Evolutionary conservation across 2,329 filamentous ascomycete species (phyloP).

Genomic region (Fusarium nanum): DNA sequence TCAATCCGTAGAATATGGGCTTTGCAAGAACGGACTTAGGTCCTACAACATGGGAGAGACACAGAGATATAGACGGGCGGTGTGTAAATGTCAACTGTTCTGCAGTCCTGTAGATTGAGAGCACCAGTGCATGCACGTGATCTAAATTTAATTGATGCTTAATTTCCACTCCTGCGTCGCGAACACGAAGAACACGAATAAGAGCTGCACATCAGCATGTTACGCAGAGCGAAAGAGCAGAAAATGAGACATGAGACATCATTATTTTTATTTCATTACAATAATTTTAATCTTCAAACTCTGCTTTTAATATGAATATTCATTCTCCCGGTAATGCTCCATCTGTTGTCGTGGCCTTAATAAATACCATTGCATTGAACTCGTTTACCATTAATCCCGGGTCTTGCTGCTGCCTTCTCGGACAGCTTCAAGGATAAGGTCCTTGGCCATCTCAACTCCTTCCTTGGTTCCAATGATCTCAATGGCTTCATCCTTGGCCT

Average conservation of each 20-base stretch:
- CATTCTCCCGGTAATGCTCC: slow-evolving; percentile 30
- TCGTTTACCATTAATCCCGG: slow-evolving; percentile 45
- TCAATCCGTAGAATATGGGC: background rate
- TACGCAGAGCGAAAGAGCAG: background rate
- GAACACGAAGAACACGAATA: slow-evolving; percentile 42
- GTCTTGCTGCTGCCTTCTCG: slow-evolving; percentile 64
- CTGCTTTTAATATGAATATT: slow-evolving; percentile 6
- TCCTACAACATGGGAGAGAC: background rate
- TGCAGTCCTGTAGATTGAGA: background rate
- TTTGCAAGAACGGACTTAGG: background rate
- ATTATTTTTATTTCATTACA: slow-evolving; percentile 41
- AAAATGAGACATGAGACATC: background rate
- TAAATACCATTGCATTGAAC: slow-evolving; percentile 19
- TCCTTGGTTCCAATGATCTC: slow-evolving; percentile 85
- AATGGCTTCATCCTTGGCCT: slow-evolving; percentile 82
- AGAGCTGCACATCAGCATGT: slow-evolving; percentile 6
- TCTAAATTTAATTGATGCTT: slow-evolving; percentile 20
- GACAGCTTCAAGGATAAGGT: slow-evolving; percentile 88
- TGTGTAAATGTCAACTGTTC: slow-evolving; percentile 16
- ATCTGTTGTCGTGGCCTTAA: slow-evolving; percentile 24
- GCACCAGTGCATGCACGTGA: slow-evolving; percentile 23
- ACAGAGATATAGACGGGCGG: slow-evolving; percentile 1
- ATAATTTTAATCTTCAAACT: slow-evolving; percentile 17
- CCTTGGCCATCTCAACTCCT: slow-evolving; percentile 86
- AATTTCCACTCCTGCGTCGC: slow-evolving; percentile 25